phyloP scores from a whole-genome alignment of 768 basidiomycete genomes.

The Leucocoprinus leucothites region DNA sequence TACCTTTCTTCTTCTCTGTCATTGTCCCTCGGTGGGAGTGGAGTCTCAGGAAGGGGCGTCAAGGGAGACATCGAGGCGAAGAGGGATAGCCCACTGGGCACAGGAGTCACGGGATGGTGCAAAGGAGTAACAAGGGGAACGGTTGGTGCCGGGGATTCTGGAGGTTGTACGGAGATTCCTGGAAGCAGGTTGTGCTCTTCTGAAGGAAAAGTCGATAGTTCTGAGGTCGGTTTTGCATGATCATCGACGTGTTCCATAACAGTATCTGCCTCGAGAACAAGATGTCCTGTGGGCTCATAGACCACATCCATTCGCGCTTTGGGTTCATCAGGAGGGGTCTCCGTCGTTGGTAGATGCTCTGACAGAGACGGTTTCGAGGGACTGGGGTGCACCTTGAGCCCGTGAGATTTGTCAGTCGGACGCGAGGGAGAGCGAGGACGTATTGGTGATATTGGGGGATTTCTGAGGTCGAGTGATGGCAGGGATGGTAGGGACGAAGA shows the following conservation, averaged over 20 bases:
- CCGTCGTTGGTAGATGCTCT: background rate
- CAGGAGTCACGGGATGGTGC: conserved; percentile 8
- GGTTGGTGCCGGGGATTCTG: conserved; percentile 18
- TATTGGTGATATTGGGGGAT: conserved; percentile 39
- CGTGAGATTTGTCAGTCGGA: conserved; percentile 41
- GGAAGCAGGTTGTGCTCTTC: background rate
- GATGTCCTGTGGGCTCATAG: conserved; percentile 13
- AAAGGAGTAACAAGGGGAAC: conserved; percentile 8
- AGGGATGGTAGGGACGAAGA: conserved; percentile 24
- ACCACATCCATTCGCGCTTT: conserved; percentile 22
- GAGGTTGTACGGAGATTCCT: background rate
- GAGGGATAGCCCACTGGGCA: background rate
- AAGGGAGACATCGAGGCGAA: conserved; percentile 28
- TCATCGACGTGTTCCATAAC: background rate
- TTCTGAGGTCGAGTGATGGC: conserved; percentile 35
- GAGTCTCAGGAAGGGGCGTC: conserved; percentile 51
- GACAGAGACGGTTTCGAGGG: conserved; percentile 7
- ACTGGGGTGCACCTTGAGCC: conserved; percentile 27
- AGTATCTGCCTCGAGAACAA: background rate
- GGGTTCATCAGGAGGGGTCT: conserved; percentile 20
- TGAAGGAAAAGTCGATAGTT: background rate
- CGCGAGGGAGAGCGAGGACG: conserved; percentile 35
- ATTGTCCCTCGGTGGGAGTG: conserved; percentile 23
- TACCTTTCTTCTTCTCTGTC: conserved; percentile 19
- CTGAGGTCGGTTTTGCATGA: background rate